Conservation (phyloP, 2,329 filamentous ascomycete genomes). For the Talaromyces sp. region DNA sequence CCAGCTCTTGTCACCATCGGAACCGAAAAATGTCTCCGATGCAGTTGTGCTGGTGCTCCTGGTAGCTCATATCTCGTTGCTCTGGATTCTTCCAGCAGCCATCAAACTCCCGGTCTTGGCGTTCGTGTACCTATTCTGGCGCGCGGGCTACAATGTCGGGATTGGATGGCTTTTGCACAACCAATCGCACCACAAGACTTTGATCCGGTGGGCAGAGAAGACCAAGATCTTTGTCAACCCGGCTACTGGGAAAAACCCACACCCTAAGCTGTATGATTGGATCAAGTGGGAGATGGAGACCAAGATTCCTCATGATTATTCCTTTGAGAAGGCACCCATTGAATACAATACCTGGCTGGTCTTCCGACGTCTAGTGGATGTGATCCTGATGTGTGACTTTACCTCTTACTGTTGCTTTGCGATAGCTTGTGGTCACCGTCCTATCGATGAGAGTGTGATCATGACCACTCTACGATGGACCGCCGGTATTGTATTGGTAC, state of each 20-base stretch:
- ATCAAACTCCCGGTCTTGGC: conserved; percentile 79
- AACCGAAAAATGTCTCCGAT: conserved; percentile 95
- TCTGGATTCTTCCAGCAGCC: conserved; percentile 70
- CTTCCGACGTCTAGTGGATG: conserved; percentile 90
- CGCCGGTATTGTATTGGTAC: conserved; percentile 74
- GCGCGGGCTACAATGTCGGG: conserved; percentile 87
- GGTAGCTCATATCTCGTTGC: conserved; percentile 70
- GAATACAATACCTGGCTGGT: conserved; percentile 99
- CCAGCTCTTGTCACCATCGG: conserved; percentile 88
- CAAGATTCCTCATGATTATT: conserved; percentile 92
- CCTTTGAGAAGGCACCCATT: conserved; percentile 86
- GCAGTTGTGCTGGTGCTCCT: conserved; percentile 77
- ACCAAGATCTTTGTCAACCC: conserved; percentile 85
- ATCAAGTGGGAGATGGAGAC: conserved; percentile 89
- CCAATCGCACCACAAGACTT: conserved; percentile 84
- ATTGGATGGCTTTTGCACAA: conserved; percentile 87
- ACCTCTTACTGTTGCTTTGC: conserved; percentile 96
- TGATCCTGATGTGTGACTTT: conserved; percentile 99
- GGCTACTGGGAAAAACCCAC: conserved; percentile 75
- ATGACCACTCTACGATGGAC: conserved; percentile 77
- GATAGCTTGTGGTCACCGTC: conserved; percentile 78
- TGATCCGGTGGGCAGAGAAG: conserved; percentile 85
- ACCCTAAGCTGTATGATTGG: conserved; percentile 78
- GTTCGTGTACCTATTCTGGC: conserved; percentile 85
- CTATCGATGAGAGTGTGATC: conserved; percentile 68